These are phyloP conservation scores for Phytophthora litchii DNA, from an alignment of 352 stramenopile genomes.

Conservation along the genomic window DNA sequence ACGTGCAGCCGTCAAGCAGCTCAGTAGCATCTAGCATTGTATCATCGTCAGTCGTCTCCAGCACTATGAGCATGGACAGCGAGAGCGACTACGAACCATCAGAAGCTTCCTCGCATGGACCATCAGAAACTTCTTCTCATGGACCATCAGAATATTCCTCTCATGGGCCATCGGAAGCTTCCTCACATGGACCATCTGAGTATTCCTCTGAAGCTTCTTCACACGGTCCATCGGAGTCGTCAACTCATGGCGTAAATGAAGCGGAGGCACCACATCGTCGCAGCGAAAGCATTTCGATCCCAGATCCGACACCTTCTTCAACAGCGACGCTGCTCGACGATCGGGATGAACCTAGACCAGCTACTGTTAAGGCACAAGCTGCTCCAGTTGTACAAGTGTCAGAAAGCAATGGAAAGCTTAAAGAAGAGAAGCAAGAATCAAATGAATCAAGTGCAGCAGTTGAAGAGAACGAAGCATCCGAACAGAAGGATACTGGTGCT, in stretches of 20 bases:
- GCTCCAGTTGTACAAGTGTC: slow-evolving; percentile 3
- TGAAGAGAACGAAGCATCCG: slow-evolving; percentile 1
- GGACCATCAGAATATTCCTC: slow-evolving; percentile 7
- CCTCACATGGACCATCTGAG: slow-evolving; percentile 13
- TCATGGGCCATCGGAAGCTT: slow-evolving; percentile 16
- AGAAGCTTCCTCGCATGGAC: slow-evolving; percentile 20
- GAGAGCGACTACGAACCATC: slow-evolving; percentile 35
- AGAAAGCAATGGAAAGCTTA: slow-evolving; percentile 12
- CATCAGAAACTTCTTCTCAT: not conserved
- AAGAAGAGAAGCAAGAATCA: slow-evolving; percentile 13
- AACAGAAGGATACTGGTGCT: slow-evolving; percentile 11
- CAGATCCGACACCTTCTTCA: slow-evolving; percentile 36
- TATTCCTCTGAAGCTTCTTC: slow-evolving; percentile 4
- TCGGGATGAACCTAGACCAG: slow-evolving; percentile 13
- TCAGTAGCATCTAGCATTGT: slow-evolving; percentile 35
- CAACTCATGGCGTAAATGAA: slow-evolving; percentile 10
- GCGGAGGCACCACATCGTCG: slow-evolving; percentile 27
- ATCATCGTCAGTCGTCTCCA: slow-evolving; percentile 40
- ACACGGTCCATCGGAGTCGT: slow-evolving; percentile 4
- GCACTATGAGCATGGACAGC: slow-evolving; percentile 38
- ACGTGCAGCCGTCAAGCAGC: slow-evolving; percentile 48
- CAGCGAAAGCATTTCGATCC: slow-evolving; percentile 69
- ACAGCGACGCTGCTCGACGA: slow-evolving; percentile 34
- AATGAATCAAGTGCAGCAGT: slow-evolving; percentile 3
- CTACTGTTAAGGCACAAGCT: slow-evolving; percentile 9